Evolutionary conservation across 2,329 filamentous ascomycete species (phyloP), one percentile per base, ranked within the genome.

Genomic region (Beauveria asiatica): DNA sequence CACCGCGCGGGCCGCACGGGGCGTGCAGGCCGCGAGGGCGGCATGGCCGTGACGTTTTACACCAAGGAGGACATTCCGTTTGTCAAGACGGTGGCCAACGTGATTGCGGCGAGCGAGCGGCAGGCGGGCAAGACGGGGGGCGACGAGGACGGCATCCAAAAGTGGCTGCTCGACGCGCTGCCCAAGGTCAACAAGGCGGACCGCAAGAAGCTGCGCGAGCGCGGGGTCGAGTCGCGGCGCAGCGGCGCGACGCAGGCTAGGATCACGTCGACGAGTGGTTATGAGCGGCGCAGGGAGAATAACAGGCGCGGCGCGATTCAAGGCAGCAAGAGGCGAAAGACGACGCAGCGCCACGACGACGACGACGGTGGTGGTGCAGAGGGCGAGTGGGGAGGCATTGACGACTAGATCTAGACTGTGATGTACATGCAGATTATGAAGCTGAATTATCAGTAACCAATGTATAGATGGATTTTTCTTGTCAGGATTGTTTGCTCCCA

Each of bases 1-100:
- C 94, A 99, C 74, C 89, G 94, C 11, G 92, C 94, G 0, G 94
- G 94, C 0, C 84, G 94, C 51, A 97, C 94, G 0, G 94, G 93
- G 0, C 83, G 94, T 23, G 94, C 92, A 0, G 94, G 94, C 0
- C 83, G 92, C 25, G 85, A 89, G 68, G 92, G 92, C 21, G 94
- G 94, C 52, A 83, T 96, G 3, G 92, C 92, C 0, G 88, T 99
- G 1, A 99, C 94, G 0, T 88, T 96, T 62, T 99, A 96, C 74
- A 97, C 93, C 0, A 91, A 94, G 72, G 94, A 97, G 63, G 94
- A 99, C 69, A 88, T 97, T 4, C 88, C 90, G 0, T 91, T 82
- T 61, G 84, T 99, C 61, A 96, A 93, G 76, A 90, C 86, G 64
- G 89, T 99, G 30, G 94, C 92, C 39, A 97, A 97, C 68, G 90